Conservation (phyloP, 495 filamentous ascomycete species). For the Glonium stellatum region DNA sequence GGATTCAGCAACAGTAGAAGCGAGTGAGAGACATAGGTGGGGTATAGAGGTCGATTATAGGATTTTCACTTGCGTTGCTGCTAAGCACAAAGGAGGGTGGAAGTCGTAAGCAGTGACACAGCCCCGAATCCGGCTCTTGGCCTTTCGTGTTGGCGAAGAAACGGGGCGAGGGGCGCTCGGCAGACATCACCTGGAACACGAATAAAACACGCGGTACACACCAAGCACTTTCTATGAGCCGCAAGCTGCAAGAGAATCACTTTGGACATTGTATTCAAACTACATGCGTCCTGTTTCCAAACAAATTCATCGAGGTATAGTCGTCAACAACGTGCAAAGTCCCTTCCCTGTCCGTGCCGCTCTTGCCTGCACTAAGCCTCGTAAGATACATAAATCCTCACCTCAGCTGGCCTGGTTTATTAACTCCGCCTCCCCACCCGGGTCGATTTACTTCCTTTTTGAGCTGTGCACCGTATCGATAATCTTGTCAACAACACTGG, state of each 20-base stretch:
- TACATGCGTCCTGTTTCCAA: not conserved
- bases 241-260: not conserved
- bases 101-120: not conserved
- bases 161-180: constrained; percentile 1
- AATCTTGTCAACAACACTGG: constrained; percentile 81
- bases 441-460: constrained; percentile 43
- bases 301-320: constrained; percentile 1
- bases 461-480: constrained; percentile 67
- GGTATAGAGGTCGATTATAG: not conserved
- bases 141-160: constrained; percentile 21
- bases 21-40: constrained; percentile 1
- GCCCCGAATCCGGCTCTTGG: not conserved
- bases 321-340: not conserved
- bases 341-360: not conserved
- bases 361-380: not conserved
- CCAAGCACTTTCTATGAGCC: not conserved
- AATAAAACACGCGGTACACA: not conserved
- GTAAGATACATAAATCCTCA: not conserved
- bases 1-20: not conserved
- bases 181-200: not conserved
- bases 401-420: not conserved
- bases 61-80: not conserved
- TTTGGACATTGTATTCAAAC: not conserved
- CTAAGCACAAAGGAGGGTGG: not conserved
- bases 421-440: not conserved